These are phyloP conservation scores for Saturnispora hagleri DNA, from an alignment of 805 yeast genomes.

Conservation along the genomic window DNA sequence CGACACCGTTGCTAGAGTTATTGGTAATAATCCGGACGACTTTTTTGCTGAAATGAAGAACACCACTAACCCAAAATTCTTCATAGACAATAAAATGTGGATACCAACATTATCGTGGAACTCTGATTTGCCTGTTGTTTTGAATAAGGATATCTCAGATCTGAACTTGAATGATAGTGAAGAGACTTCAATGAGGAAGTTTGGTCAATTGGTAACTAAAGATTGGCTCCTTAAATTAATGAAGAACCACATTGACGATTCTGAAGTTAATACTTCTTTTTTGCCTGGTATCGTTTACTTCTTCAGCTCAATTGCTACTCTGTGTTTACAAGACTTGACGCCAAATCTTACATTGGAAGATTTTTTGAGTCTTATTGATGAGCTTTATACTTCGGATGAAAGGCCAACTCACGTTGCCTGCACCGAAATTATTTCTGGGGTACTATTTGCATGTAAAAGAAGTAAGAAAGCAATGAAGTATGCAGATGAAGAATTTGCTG, in stretches of 20 bases:
- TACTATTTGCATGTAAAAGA: conserved; percentile 42
- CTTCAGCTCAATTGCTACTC: conserved; percentile 38
- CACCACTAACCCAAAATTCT: conserved; percentile 39
- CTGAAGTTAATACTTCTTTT: conserved; percentile 60
- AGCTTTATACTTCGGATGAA: conserved; percentile 53
- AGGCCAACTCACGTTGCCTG: conserved; percentile 67
- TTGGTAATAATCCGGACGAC: conserved; percentile 17
- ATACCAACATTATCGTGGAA: conserved; percentile 79
- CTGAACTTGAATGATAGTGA: conserved; percentile 36
- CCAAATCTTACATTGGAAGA: conserved; percentile 41
- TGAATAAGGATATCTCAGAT: conserved; percentile 21
- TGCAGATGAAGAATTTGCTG: conserved; percentile 39
- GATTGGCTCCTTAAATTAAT: conserved; percentile 51
- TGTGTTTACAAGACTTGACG: conserved; percentile 38
- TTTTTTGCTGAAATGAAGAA: conserved; percentile 48
- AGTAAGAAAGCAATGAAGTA: conserved; percentile 22
- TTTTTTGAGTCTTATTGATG: conserved; percentile 39
- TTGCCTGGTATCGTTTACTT: conserved; percentile 57
- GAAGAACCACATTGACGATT: conserved; percentile 48
- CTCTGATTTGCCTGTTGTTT: conserved; percentile 37
- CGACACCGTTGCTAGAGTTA: conserved; percentile 8
- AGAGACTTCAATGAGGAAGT: conserved; percentile 27
- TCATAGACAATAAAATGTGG: conserved; percentile 45
- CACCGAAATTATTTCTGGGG: conserved; percentile 62
- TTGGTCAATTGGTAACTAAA: conserved; percentile 40